Evolutionary conservation across 1,139 yeast species (phyloP).

Genomic region (Blastobotrys persicus): DNA sequence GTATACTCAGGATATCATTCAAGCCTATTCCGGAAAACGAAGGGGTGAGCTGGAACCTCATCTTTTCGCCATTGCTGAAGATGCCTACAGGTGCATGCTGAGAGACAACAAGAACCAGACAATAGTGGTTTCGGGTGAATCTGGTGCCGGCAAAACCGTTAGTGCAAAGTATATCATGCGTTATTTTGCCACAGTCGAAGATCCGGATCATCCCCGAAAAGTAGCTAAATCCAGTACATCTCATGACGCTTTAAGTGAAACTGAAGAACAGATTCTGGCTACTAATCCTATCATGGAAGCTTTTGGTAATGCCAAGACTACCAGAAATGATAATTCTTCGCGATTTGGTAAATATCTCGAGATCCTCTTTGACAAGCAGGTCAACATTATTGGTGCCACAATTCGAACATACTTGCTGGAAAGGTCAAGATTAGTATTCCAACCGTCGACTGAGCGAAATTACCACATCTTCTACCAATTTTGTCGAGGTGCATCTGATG

Average conservation of each 20-base stretch:
- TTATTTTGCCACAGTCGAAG: conserved; percentile 93
- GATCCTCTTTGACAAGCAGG: conserved; percentile 70
- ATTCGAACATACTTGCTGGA: conserved; percentile 90
- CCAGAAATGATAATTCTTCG: conserved; percentile 95
- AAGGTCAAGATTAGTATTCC: conserved; percentile 91
- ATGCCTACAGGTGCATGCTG: conserved; percentile 92
- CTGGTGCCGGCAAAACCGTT: conserved; percentile 98
- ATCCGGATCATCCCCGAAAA: conserved; percentile 44
- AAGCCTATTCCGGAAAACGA: conserved; percentile 87
- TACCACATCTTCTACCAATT: conserved; percentile 95
- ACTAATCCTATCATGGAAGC: conserved; percentile 99
- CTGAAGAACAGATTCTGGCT: conserved; percentile 92
- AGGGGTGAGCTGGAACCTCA: conserved; percentile 97
- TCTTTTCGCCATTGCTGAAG: conserved; percentile 96
- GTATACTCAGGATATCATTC: conserved; percentile 87
- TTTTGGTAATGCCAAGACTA: conserved; percentile 97
- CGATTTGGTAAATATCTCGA: conserved; percentile 96
- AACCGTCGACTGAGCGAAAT: conserved; percentile 84
- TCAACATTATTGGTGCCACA: conserved; percentile 88
- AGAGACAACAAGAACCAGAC: conserved; percentile 84
- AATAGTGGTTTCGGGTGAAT: conserved; percentile 94
- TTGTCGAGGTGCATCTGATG: conserved; percentile 69
- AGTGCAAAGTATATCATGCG: conserved; percentile 97
- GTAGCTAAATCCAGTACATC: conserved; percentile 34
- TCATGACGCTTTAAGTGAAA: conserved; percentile 77